Percentiles rank a stretch among this genome's conserved stretches.
phyloP scores from a whole-genome alignment of 371 early-diverging fungal species.

The Rhizopus microsporus region DNA sequence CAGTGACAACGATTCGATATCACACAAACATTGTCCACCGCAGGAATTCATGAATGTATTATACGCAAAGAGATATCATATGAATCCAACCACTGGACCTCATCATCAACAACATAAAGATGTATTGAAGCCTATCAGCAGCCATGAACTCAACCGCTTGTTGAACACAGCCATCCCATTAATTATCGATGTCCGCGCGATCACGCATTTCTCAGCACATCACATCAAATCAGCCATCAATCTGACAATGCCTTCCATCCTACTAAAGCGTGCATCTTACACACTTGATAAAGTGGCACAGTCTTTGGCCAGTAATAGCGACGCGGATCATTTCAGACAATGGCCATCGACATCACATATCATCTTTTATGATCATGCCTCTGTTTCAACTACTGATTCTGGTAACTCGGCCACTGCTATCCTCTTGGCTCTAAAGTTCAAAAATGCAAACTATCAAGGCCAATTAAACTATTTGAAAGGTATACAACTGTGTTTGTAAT shows the following conservation, averaged over 20 bases:
- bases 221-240: slow-evolving; percentile 43
- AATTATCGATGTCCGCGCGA: slow-evolving; percentile 53
- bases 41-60: slow-evolving; percentile 28
- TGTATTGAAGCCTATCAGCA: slow-evolving; percentile 11
- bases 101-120: slow-evolving; percentile 8
- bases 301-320: slow-evolving; percentile 30
- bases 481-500: slow-evolving; percentile 21
- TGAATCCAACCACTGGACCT: neutral
- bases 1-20: slow-evolving; percentile 7
- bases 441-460: slow-evolving; percentile 14
- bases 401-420: slow-evolving; percentile 33
- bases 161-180: slow-evolving; percentile 20
- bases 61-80: slow-evolving; percentile 5
- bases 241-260: slow-evolving; percentile 48
- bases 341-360: slow-evolving; percentile 43
- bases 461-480: slow-evolving; percentile 26
- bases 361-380: slow-evolving; percentile 51
- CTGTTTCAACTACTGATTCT: slow-evolving; percentile 36
- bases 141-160: slow-evolving; percentile 4
- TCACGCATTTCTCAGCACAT: slow-evolving; percentile 26
- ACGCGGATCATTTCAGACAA: slow-evolving; percentile 26
- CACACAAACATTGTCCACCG: slow-evolving; percentile 8
- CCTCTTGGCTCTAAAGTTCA: slow-evolving; percentile 31
- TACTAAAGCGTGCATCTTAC: slow-evolving; percentile 49
- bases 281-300: slow-evolving; percentile 46